Percentiles rank a stretch among this genome's conserved stretches.
phyloP scores from a whole-genome alignment of 305 asterid genomes.

The Rubia tinctorum region DNA sequence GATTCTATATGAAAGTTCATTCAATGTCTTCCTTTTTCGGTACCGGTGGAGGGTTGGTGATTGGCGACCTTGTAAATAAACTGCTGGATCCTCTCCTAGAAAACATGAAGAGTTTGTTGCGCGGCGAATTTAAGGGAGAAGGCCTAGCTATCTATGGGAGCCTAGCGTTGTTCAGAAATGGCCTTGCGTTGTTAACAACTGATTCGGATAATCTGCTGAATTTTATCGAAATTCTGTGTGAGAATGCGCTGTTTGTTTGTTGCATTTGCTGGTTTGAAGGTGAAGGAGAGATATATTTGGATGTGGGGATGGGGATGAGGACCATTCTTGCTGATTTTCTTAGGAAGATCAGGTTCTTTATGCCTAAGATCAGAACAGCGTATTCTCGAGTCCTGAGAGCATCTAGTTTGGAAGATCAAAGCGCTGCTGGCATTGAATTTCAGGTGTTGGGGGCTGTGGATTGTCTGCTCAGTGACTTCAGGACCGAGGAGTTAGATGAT shows the following conservation, averaged over 20 bases:
- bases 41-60: not conserved
- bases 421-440: not conserved
- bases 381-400: not conserved
- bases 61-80: not conserved
- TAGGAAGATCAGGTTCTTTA: not conserved
- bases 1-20: not conserved
- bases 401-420: not conserved
- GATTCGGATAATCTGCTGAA: constrained; percentile 1
- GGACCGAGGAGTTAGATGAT: not conserved
- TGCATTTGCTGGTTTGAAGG: not conserved
- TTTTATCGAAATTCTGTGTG: not conserved
- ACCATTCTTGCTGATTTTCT: not conserved
- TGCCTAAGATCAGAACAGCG: not conserved
- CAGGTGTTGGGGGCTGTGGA: not conserved
- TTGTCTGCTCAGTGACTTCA: not conserved
- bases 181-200: not conserved
- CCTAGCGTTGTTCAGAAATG: not conserved
- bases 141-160: not conserved
- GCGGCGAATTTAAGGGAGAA: not conserved
- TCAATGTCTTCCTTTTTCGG: not conserved
- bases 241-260: constrained; percentile 1
- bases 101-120: not conserved
- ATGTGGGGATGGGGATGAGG: not conserved
- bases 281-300: not conserved
- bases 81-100: constrained; percentile 8